A percentile compares a stretch with the other conserved stretches of the same genome.
Conservation (phyloP, 345 rosid species). For the Microthlaspi erraticum region DNA sequence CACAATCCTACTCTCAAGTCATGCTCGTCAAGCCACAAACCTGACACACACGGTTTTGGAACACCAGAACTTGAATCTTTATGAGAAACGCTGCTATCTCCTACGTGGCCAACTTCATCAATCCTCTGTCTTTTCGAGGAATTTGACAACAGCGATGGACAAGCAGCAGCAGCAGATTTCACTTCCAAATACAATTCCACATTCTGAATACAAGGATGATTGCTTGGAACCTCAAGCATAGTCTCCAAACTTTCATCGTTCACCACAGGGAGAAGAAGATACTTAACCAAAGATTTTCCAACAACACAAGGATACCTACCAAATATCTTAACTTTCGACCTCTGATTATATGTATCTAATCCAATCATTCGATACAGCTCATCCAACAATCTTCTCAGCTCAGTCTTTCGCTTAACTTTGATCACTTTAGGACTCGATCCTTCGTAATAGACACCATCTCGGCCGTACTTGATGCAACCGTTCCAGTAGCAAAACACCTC, state of each 20-base stretch:
- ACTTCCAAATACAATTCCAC: slow-evolving; percentile 24
- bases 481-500: slow-evolving; percentile 10
- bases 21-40: slow-evolving; percentile 26
- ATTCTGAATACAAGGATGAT: background rate
- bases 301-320: slow-evolving; percentile 17
- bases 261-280: background rate
- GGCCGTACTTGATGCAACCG: slow-evolving; percentile 9
- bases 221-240: slow-evolving; percentile 27
- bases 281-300: background rate
- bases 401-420: background rate
- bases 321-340: background rate
- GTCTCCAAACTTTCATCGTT: slow-evolving; percentile 1
- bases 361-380: background rate
- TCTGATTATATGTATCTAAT: background rate
- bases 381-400: slow-evolving; percentile 7
- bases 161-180: background rate
- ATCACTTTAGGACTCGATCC: background rate
- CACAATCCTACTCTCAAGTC: background rate
- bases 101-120: too few relatives aligned
- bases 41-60: too few relatives aligned
- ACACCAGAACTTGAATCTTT: too few relatives aligned
- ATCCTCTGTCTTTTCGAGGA: slow-evolving; percentile 10
- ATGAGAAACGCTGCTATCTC: too few relatives aligned
- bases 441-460: slow-evolving; percentile 6
- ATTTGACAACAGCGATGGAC: background rate